phyloP scores from a whole-genome alignment of 2,329 filamentous ascomycete genomes.

The Cladorrhinum sp. region DNA sequence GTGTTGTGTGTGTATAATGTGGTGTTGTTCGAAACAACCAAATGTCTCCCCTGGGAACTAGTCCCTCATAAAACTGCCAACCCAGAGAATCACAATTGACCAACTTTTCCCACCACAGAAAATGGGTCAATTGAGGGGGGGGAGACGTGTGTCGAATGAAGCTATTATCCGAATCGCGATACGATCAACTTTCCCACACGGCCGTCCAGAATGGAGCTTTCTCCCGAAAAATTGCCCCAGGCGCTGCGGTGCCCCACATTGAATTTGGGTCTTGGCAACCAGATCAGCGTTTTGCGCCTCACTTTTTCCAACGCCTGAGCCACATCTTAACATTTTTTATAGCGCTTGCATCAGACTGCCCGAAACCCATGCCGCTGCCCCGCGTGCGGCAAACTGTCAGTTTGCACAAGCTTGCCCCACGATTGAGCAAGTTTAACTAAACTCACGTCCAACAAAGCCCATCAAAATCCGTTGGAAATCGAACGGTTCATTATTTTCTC shows the following conservation, averaged over 20 bases:
- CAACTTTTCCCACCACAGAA: not conserved
- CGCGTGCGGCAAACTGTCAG: not conserved
- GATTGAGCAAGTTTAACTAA: not conserved
- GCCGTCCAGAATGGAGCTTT: not conserved
- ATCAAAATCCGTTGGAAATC: not conserved
- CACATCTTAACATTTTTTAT: not conserved
- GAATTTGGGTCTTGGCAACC: not conserved
- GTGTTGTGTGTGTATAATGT: conserved; percentile 20
- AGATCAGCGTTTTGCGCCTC: not conserved
- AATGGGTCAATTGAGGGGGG: not conserved
- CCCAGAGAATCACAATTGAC: not conserved
- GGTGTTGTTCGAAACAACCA: conserved; percentile 3
- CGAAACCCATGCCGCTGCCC: not conserved
- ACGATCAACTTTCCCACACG: not conserved
- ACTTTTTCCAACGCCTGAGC: not conserved
- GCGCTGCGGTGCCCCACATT: not conserved
- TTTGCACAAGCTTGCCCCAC: not conserved
- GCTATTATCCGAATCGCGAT: not conserved
- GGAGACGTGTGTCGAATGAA: not conserved
- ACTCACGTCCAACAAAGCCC: not conserved
- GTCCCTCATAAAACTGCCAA: conserved; percentile 31
- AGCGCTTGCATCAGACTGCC: not conserved
- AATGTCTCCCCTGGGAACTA: conserved; percentile 25
- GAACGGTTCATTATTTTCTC: not conserved
- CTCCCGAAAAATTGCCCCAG: not conserved